Conservation (phyloP, 345 rosid genomes). For the Eucalyptus sp. region DNA sequence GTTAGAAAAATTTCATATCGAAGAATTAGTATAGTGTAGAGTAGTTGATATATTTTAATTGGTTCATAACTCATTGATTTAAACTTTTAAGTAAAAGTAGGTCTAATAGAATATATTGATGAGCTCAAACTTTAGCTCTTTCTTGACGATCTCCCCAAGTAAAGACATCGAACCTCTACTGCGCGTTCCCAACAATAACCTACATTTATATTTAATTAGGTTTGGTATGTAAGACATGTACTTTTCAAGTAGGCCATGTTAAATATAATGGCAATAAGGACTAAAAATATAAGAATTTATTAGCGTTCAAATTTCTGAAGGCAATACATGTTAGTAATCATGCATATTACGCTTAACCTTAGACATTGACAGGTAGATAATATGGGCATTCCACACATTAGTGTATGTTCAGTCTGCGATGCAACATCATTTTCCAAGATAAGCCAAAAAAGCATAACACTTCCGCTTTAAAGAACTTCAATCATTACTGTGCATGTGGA, state of each 20-base stretch:
- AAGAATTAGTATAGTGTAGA: too few species aligned
- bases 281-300: neutral
- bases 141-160: accelerated
- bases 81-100: too few species aligned
- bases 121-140: too few species aligned
- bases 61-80: too few species aligned
- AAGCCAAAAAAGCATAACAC: neutral
- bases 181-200: too few species aligned
- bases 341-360: neutral
- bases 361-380: neutral
- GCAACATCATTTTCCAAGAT: neutral
- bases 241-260: neutral
- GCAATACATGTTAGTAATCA: neutral
- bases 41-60: too few species aligned
- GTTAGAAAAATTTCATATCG: too few species aligned
- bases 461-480: neutral
- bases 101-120: too few species aligned
- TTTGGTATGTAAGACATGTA: neutral
- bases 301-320: neutral
- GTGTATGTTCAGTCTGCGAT: neutral
- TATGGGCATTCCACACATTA: neutral
- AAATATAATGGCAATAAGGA: neutral
- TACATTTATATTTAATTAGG: neutral
- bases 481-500: neutral
- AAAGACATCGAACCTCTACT: too few species aligned